Base-by-base conservation (phyloP, 192 early-diverging fungal genomes). In the Coemansia sp. region DNA sequence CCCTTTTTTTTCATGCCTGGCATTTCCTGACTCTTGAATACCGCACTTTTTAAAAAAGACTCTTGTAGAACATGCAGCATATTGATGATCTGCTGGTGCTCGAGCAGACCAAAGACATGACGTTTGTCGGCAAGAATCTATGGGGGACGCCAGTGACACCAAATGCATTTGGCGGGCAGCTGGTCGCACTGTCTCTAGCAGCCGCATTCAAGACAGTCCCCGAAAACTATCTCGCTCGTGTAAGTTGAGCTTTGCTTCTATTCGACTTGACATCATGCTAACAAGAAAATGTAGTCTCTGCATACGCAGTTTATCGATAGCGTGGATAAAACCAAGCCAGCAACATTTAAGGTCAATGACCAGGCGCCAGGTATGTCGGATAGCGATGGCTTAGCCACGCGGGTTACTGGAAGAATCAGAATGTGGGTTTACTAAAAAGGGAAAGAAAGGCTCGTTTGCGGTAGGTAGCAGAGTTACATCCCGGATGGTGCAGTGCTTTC, bases 121-220 rank as follows among this genome's bases (percentile, higher is more conserved):
- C 44, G 5, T 66, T 54, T 30, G 31, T 11, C 5, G 55, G 51
- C 14, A 16, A 18, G 0, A 44, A 8, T 14, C 51, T 66, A 18
- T 66, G 64, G 64, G 54, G 51, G 1, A 37, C 64, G 7, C 64
- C 64, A 10, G 40, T 20, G 9, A 43, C 56, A 6, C 14, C 18
- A 1, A 40, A 37, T 20, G 52, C 50, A 38, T 66, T 54, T 49
- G 64, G 64, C 23, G 64, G 64, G 3, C 64, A 66, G 46, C 52
- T 66, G 9, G 56, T 59, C 5, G 64, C 43, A 5, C 46, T 59
- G 3, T 50, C 55, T 9, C 45, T 66, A 37, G 64, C 44, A 1
- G 64, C 64, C 2, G 64, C 56, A 26, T 66, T 66, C 15, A 45
- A 38, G n/a, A 66, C 56, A 6, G 56, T 59, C 2, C 51, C 47